A percentile compares a stretch with the other conserved stretches of the same genome.
These are phyloP conservation scores for Aspergillus affinis DNA, from an alignment of 495 filamentous ascomycete genomes.

Conservation along the genomic window DNA sequence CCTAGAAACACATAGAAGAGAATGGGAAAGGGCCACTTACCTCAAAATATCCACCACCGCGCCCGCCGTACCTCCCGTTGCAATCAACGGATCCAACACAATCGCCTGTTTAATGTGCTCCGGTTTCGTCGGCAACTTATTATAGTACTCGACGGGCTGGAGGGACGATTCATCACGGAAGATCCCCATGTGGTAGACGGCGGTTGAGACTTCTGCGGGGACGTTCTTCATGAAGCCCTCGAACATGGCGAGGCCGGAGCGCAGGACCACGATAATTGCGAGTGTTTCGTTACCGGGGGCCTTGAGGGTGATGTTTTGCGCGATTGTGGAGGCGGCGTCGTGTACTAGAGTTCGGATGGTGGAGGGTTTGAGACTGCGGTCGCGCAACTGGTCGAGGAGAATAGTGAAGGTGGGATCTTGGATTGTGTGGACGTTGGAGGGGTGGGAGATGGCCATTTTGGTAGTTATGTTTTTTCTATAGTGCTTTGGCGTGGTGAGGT, in stretches of 20 bases:
- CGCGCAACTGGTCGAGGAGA: conserved; percentile 25
- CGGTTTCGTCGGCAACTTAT: conserved; percentile 71
- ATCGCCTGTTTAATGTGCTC: conserved; percentile 56
- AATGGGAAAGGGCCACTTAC: conserved; percentile 14
- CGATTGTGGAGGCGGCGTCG: conserved; percentile 20
- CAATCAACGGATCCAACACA: conserved; percentile 85
- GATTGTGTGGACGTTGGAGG: conserved; percentile 21
- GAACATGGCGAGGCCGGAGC: conserved; percentile 33
- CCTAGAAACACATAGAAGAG: too few species aligned
- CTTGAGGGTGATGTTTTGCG: conserved; percentile 15
- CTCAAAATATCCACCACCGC: conserved; percentile 81
- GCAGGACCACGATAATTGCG: conserved; percentile 30
- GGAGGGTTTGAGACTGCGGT: conserved; percentile 22
- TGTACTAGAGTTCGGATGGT: conserved; percentile 24
- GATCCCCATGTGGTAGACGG: conserved; percentile 79
- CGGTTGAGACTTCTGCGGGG: conserved; percentile 15
- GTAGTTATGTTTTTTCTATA: too few species aligned
- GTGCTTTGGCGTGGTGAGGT: too few species aligned
- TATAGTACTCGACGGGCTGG: conserved; percentile 92
- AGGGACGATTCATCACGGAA: conserved; percentile 81
- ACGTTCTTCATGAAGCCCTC: conserved; percentile 21
- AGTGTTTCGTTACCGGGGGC: conserved; percentile 20
- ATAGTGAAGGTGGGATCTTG: conserved; percentile 13
- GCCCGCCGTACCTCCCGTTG: conserved; percentile 80
- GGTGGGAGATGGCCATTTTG: conserved; percentile 16